Conservation (phyloP, 176 grass and related monocot species). For the Paspalum vaginatum region DNA sequence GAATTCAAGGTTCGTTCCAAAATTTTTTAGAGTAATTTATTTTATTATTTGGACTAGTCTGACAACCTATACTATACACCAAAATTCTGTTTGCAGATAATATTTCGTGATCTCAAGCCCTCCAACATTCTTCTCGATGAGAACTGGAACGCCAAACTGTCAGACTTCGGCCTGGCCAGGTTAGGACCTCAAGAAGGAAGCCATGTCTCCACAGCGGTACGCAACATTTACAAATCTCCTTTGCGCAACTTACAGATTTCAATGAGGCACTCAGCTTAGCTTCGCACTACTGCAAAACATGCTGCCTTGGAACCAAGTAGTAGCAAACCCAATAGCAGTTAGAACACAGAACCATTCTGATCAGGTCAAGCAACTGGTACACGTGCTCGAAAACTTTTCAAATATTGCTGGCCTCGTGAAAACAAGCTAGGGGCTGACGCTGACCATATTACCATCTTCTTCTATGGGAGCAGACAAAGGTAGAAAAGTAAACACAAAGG, state of each 20-base stretch:
- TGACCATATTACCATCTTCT: background rate
- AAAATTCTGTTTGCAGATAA: constrained; percentile 60
- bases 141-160: constrained; percentile 95
- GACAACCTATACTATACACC: too few species aligned
- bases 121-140: constrained; percentile 92
- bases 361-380: constrained; percentile 1
- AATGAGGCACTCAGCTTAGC: background rate
- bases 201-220: constrained; percentile 93
- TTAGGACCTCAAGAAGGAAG: constrained; percentile 74
- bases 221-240: constrained; percentile 16
- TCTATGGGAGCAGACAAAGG: constrained; percentile 1
- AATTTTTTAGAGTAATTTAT: too few species aligned
- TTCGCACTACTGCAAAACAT: background rate
- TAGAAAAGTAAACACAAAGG: background rate
- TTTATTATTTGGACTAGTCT: too few species aligned
- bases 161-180: constrained; percentile 96
- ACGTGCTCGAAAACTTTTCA: constrained; percentile 15
- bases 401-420: constrained; percentile 26
- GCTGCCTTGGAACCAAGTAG: background rate
- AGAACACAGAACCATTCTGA: constrained; percentile 23
- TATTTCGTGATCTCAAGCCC: constrained; percentile 96
- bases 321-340: background rate
- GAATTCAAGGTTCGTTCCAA: constrained; percentile 65
- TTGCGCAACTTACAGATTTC: constrained; percentile 12
- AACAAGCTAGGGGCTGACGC: constrained; percentile 16